These are phyloP conservation scores for Psilocybe cyanescens DNA, from an alignment of 768 basidiomycete genomes.

Conservation along the genomic window DNA sequence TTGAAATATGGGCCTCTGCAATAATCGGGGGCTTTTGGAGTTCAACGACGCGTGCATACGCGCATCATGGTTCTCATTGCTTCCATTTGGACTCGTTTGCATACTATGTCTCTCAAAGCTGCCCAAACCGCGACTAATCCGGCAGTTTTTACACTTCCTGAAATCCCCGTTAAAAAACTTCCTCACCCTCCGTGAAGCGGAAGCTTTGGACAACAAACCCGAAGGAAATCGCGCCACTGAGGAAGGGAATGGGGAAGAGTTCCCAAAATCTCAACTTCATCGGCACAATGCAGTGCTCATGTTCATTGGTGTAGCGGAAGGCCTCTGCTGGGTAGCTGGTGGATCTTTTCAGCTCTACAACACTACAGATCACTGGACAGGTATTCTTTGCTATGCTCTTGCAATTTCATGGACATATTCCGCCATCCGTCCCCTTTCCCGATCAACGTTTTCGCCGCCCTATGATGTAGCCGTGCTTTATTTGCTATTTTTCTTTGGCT, in stretches of 20 bases:
- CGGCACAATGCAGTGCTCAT: constrained; percentile 66
- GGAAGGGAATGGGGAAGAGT: constrained; percentile 21
- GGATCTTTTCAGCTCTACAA: constrained; percentile 54
- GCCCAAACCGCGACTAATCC: constrained; percentile 31
- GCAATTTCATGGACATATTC: constrained; percentile 72
- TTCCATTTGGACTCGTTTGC: constrained; percentile 49
- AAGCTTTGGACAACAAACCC: constrained; percentile 40
- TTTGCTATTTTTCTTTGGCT: constrained; percentile 47
- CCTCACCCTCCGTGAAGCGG: constrained; percentile 58
- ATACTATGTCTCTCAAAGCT: constrained; percentile 40
- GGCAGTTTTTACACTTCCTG: constrained; percentile 26
- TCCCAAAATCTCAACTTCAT: constrained; percentile 35
- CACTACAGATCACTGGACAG: constrained; percentile 34
- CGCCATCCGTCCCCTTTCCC: constrained; percentile 53
- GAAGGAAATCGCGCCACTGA: constrained; percentile 17
- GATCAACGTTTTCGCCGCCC: constrained; percentile 59
- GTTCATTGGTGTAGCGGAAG: constrained; percentile 56
- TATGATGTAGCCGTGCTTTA: constrained; percentile 67
- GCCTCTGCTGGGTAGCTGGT: constrained; percentile 57
- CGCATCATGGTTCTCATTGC: constrained; percentile 51
- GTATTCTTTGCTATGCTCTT: constrained; percentile 47
- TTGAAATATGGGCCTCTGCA: constrained; percentile 24
- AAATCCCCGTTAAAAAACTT: constrained; percentile 41
- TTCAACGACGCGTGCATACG: constrained; percentile 51
- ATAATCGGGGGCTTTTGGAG: constrained; percentile 39